phyloP scores from a whole-genome alignment of 441 rosid genomes.

The Corymbia citriodora region DNA sequence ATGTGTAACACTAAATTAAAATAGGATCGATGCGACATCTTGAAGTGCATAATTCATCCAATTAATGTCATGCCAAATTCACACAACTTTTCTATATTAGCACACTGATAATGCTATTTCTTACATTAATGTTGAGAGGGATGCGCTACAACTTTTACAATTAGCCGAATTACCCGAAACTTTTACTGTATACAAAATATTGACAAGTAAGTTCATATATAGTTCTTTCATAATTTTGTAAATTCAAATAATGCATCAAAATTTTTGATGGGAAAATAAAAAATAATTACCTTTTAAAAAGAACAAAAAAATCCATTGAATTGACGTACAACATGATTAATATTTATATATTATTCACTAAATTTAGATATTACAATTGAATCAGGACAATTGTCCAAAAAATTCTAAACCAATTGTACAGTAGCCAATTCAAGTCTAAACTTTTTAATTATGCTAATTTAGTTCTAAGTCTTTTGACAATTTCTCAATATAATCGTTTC shows the following conservation, averaged over 20 bases:
- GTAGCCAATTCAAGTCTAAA: fast-evolving
- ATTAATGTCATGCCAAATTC: too few relatives aligned
- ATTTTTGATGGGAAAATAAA: neutral
- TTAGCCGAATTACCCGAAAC: neutral
- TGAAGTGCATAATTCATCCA: too few relatives aligned
- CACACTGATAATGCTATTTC: too few relatives aligned
- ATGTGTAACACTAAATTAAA: too few relatives aligned
- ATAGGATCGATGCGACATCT: too few relatives aligned
- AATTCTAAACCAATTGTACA: too few relatives aligned
- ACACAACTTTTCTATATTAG: too few relatives aligned
- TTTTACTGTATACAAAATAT: too few relatives aligned
- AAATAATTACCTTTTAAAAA: neutral
- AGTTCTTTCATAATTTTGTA: neutral
- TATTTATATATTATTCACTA: neutral
- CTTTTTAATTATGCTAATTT: fast-evolving
- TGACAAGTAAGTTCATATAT: neutral
- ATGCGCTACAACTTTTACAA: neutral
- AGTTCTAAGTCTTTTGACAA: too few relatives aligned
- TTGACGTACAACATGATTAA: neutral
- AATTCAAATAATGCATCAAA: neutral
- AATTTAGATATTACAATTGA: neutral
- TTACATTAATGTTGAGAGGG: neutral
- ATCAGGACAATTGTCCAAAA: neutral
- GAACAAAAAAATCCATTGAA: neutral
- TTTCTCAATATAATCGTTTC: fast-evolving